phyloP scores from a whole-genome alignment of 257 asterid genomes.

The Nicotiana obtusifolia region DNA sequence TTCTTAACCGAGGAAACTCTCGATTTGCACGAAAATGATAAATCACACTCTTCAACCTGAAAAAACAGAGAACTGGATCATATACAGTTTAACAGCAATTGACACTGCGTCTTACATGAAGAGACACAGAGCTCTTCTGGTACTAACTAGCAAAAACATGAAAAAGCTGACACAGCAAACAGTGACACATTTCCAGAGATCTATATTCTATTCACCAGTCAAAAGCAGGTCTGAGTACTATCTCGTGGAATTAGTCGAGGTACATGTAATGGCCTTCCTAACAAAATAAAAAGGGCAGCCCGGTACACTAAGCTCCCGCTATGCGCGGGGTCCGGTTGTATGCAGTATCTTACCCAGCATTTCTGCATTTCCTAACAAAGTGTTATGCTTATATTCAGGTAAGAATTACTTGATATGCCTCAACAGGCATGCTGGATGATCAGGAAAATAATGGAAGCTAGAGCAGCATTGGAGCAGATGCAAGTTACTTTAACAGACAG shows the following conservation, averaged over 20 bases:
- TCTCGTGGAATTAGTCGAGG: too few relatives aligned
- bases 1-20: slow-evolving; percentile 89
- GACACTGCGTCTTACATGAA: neutral
- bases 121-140: neutral
- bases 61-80: slow-evolving; percentile 3
- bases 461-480: too few relatives aligned
- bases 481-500: too few relatives aligned
- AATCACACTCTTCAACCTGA: slow-evolving; percentile 75
- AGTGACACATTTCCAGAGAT: neutral
- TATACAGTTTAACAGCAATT: neutral
- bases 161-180: neutral
- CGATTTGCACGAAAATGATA: slow-evolving; percentile 68
- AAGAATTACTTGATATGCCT: neutral
- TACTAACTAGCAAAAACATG: neutral
- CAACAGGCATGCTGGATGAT: too few relatives aligned
- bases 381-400: neutral
- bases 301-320: too few relatives aligned
- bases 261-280: too few relatives aligned
- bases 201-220: neutral
- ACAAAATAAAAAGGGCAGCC: too few relatives aligned
- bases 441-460: too few relatives aligned
- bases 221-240: neutral
- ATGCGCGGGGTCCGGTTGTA: too few relatives aligned
- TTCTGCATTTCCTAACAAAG: neutral
- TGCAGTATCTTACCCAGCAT: too few relatives aligned